These are phyloP conservation scores for Picea sitchensis DNA, from an alignment of 75 land plant genomes.

Conservation along the genomic window DNA sequence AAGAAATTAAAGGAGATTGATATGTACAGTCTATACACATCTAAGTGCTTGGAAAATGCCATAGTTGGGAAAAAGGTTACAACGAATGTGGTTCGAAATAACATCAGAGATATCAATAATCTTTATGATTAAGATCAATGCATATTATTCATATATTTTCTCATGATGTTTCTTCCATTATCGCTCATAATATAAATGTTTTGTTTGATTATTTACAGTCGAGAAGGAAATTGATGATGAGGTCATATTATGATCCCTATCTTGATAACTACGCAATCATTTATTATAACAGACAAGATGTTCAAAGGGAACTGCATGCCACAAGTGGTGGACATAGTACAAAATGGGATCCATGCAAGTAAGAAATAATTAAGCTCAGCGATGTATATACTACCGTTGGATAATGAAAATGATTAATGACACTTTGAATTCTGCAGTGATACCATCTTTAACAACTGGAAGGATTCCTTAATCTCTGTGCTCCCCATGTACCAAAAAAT, in stretches of 20 bases:
- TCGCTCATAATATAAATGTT: too few species aligned
- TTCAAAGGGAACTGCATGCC: too few species aligned
- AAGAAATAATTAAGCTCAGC: neutral
- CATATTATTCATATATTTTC: too few species aligned
- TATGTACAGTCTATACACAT: conserved; percentile 50
- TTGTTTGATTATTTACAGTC: too few species aligned
- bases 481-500: neutral
- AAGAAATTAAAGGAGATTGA: conserved; percentile 46
- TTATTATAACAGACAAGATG: conserved; percentile 15
- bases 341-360: conserved; percentile 68
- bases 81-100: too few species aligned
- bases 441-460: neutral
- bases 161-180: too few species aligned
- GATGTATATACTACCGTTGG: too few species aligned
- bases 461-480: neutral
- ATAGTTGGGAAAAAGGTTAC: too few species aligned
- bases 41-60: conserved; percentile 18
- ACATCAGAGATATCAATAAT: too few species aligned
- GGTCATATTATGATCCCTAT: conserved; percentile 45
- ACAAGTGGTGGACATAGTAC: conserved; percentile 6
- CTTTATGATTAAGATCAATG: too few species aligned
- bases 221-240: conserved; percentile 31
- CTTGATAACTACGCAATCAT: conserved; percentile 42
- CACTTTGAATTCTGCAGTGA: neutral
- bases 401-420: too few species aligned